Base-by-base conservation (phyloP, 306 rosid genomes). In the Gleditsia sinensis region DNA sequence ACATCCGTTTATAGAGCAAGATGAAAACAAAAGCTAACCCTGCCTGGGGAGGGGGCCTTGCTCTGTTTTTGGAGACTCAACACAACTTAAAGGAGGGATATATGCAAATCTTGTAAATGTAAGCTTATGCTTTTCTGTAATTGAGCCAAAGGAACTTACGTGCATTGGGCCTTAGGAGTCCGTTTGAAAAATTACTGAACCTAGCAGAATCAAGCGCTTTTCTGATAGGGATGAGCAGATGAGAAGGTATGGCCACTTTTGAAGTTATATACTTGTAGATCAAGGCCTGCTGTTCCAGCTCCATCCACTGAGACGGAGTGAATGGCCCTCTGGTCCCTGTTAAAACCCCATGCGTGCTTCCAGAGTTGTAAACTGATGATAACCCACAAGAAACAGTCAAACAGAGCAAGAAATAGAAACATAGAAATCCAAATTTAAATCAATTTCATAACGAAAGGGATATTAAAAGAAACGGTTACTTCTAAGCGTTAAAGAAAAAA, bases 241-340 rank as follows among this genome's bases (percentile, higher is more conserved):
- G 85, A 65, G 92, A 80, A 13, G 99, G 99, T 1, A 95, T 88
- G 25, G 95, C 85, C 14, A 90, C 85, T 53, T 90, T 88, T 58
- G 97, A 89, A 55, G 92, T 84, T 2, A 95, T 88, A 79, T 88
- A 92, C 78, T 95, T 95, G 87, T 90, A 95, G 91, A 95, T 95
- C 89, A 92, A 78, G 21, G 99, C 98, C 37, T 95, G 99, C 45
- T 95, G 99, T 64, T 95, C 97, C 1, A 95, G 71, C 80, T 95
- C 99, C 93, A 95, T 86, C 99, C 99, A 92, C 61, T 95, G 99
- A 0, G 98, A 88, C 1, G 93, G 93, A 61, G 98, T 95, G 78
- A 95, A 95, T 53, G 85, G 87, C 16, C 95, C 92, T 83, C 80
- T 84, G 8, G 71, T 57, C 42, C 86, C 86, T n/a, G 75, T 27